Evolutionary conservation across 805 yeast species (phyloP), one percentile per base, ranked within the genome.

Genomic region (Blastobotrys robertii): DNA sequence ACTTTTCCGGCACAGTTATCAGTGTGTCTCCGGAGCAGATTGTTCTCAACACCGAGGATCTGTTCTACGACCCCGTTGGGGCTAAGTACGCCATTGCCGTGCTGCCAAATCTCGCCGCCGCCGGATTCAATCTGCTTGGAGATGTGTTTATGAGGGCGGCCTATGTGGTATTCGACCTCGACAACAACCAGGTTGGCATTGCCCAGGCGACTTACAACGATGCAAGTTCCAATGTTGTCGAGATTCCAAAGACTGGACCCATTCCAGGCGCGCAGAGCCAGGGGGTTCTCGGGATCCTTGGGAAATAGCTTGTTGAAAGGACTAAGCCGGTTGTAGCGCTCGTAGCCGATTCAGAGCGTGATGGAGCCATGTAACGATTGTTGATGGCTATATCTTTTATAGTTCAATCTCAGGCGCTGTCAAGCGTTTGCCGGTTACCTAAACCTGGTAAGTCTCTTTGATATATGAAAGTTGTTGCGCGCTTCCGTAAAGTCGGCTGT

Each of bases 131-230:
- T 22, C 4, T 36, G 62, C 55, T 75, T 12, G 83, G 84, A 13
- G 82, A 77, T 51, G 70, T 69, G 41, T 67, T 79, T 51, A 60
- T 79, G 44, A 65, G 78, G 45, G 66, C 72, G 44, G 77, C 78
- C 2, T 81, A 79, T 56, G 66, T 76, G 15, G 83, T 78, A 12
- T 77, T 71, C 57, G 80, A 81, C 58, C 60, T 78, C 40, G 84
- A 77, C 29, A 70, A 70, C 52, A 61, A 60, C 39, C 68, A 73
- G 51, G 64, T 81, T 33, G 75, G 81, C 3, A 49, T 81, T 54
- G 82, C 77, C 14, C 73, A 69, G 53, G 72, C 69, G 28, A 48
- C 44, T 35, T 57, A 46, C 50, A 19, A 19, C 25, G 44, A 54
- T 8, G 50, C 46, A n/a, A 44, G 41, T 14, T 10, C 55, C 8